These are phyloP conservation scores for Fusarium sp. DNA, from an alignment of 2,329 filamentous ascomycete species.

Conservation along the genomic window DNA sequence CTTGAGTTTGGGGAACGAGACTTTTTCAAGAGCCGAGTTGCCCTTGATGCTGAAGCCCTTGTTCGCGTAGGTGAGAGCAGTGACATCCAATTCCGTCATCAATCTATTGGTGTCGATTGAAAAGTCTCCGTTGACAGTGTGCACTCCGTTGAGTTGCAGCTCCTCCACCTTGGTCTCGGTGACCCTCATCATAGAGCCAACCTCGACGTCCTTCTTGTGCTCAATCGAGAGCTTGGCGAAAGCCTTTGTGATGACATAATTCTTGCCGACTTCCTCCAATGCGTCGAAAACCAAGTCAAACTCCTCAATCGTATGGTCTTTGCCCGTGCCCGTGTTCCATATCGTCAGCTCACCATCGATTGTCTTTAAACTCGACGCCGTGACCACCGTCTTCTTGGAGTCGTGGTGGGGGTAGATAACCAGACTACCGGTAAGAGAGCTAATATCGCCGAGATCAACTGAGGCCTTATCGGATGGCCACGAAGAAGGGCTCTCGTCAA, in stretches of 20 bases:
- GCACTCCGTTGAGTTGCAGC: slow-evolving; percentile 41
- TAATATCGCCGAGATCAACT: slow-evolving; percentile 45
- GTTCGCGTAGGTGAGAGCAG: slow-evolving; percentile 37
- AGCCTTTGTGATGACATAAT: slow-evolving; percentile 45
- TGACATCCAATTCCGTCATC: slow-evolving; percentile 36
- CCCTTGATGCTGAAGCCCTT: slow-evolving; percentile 43
- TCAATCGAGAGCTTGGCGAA: slow-evolving; percentile 41
- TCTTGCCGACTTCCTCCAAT: slow-evolving; percentile 38
- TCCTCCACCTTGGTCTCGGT: slow-evolving; percentile 41
- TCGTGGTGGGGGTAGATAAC: slow-evolving; percentile 46
- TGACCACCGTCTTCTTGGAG: slow-evolving; percentile 45
- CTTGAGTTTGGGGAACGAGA: slow-evolving; percentile 45
- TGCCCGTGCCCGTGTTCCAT: slow-evolving; percentile 42
- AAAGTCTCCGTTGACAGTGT: slow-evolving; percentile 45
- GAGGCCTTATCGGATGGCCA: slow-evolving; percentile 45
- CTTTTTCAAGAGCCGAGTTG: slow-evolving; percentile 39
- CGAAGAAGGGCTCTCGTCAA: slow-evolving; percentile 42
- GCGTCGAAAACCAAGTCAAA: slow-evolving; percentile 41
- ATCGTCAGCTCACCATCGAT: slow-evolving; percentile 44
- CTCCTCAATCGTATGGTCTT: slow-evolving; percentile 28
- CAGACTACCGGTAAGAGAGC: slow-evolving; percentile 41
- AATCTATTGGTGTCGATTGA: slow-evolving; percentile 44
- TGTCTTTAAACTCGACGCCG: slow-evolving; percentile 40
- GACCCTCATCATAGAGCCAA: slow-evolving; percentile 44
- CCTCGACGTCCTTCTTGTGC: slow-evolving; percentile 36